Conservation (phyloP, 495 filamentous ascomycete genomes). For the Lepraria neglecta region DNA sequence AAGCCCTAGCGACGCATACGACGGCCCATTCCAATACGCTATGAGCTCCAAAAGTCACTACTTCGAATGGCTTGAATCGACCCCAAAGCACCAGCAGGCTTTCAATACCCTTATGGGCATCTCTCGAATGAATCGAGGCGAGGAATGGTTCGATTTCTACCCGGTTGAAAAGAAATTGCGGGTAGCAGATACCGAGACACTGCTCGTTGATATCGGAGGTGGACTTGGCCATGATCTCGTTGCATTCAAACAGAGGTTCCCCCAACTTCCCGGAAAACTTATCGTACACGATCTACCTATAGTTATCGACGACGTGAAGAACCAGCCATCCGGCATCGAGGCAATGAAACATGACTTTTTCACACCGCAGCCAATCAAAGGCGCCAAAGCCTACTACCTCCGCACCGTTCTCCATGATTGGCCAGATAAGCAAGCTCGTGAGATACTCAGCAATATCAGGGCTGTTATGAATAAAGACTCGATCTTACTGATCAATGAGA, state of each 20-base stretch:
- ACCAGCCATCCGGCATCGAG: neutral
- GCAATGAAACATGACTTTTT: slow-evolving; percentile 4
- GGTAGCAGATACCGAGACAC: neutral
- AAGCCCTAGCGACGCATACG: neutral
- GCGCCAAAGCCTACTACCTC: slow-evolving; percentile 39
- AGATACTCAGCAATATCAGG: slow-evolving; percentile 35
- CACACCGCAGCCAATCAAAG: neutral
- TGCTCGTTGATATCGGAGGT: slow-evolving; percentile 53
- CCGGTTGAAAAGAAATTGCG: slow-evolving; percentile 37
- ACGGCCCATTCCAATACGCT: neutral
- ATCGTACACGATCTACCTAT: slow-evolving; percentile 46
- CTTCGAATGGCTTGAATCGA: neutral
- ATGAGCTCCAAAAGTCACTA: neutral
- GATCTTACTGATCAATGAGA: slow-evolving; percentile 43
- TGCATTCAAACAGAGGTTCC: slow-evolving; percentile 36
- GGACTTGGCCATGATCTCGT: slow-evolving; percentile 46
- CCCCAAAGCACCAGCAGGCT: neutral
- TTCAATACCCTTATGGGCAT: neutral
- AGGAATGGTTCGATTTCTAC: slow-evolving; percentile 34
- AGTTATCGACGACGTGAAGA: slow-evolving; percentile 29
- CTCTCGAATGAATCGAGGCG: neutral
- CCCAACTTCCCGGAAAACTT: slow-evolving; percentile 35
- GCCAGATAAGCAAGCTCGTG: slow-evolving; percentile 34
- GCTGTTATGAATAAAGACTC: slow-evolving; percentile 38
- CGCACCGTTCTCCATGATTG: slow-evolving; percentile 45